Evolutionary conservation across 352 stramenopile genomes (phyloP).

Genomic region (Achlya hypogyna): DNA sequence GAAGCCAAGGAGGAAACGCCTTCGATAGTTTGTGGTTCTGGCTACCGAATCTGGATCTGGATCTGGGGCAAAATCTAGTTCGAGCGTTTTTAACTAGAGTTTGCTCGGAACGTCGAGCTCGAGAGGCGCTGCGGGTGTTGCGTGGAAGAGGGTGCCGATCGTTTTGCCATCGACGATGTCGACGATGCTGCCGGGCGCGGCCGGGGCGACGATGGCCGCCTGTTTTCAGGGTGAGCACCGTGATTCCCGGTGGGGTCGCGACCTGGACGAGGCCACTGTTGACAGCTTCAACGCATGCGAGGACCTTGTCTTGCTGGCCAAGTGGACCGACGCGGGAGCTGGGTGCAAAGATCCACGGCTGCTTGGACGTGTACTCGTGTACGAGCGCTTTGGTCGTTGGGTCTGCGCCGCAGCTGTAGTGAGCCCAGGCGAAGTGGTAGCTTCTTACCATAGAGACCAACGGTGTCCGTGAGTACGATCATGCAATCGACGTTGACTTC

Average conservation of each 20-base stretch:
- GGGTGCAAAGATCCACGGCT: slow-evolving; percentile 33
- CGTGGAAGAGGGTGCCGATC: slow-evolving; percentile 58
- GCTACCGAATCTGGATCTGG: no score
- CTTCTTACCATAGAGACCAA: slow-evolving; percentile 39
- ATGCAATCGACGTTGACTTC: slow-evolving; percentile 67
- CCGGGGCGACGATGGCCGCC: slow-evolving; percentile 56
- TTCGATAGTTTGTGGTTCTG: no score
- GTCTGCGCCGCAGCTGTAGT: slow-evolving; percentile 7
- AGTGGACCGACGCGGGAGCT: slow-evolving; percentile 52
- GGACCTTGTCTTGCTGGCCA: slow-evolving; percentile 72
- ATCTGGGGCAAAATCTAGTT: no score
- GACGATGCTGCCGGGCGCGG: slow-evolving; percentile 45
- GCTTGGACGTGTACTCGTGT: slow-evolving; percentile 35
- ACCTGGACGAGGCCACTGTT: slow-evolving; percentile 37
- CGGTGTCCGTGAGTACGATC: slow-evolving; percentile 67
- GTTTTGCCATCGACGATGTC: slow-evolving; percentile 54
- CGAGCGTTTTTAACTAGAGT: slow-evolving; percentile 12
- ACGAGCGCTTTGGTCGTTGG: slow-evolving; percentile 34
- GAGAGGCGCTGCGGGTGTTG: neutral
- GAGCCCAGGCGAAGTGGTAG: neutral
- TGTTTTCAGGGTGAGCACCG: no score
- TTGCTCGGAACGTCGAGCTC: neutral
- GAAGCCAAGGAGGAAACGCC: no score
- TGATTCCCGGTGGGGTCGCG: neutral
- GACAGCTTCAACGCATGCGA: slow-evolving; percentile 70